Evolutionary conservation across 176 grass and related monocot species (phyloP), one percentile per base, ranked within the genome.

Genomic region (Panicum miliaceum): DNA sequence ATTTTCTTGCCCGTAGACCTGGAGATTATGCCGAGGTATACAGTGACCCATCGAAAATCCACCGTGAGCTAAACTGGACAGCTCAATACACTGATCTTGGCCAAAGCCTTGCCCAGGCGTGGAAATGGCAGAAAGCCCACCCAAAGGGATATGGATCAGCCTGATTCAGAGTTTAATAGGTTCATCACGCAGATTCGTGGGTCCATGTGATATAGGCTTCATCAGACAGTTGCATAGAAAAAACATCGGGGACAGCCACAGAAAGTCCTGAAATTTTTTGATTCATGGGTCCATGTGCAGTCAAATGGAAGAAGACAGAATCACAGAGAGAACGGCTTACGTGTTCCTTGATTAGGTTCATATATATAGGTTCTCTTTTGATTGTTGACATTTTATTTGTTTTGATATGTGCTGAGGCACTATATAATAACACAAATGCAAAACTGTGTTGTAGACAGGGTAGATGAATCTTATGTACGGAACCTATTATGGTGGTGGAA

Each of bases 1-100:
- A 92, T 0, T 94, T 72, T 59, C 91, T 99, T 25, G 3, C n/a
- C 27, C 93, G 93, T 60, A 91, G 96, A 57, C 90, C 96, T 0
- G 96, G 96, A 27, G 96, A 99, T 63, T 99, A 96, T 27, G 93
- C 96, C 0, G 96, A 96, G 81, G 96, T 99, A 25, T 99, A 92
- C 91, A 99, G 96, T 47, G 82, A 99, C 61, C 96, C 96, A 48
- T 87, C 93, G 22, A 99, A 92, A 74, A 99, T 99, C 74, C 86
- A 81, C 8, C 70, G 23, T 0, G 89, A 99, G 43, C 86, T 99
- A 47, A 96, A 94, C 81, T 99, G 96, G 96, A 99, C 89, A 45
- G 96, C 96, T 8, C 66, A 61, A 6, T 89, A 94, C 84, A 96
- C 84, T 0, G 93, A 99, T 75, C 96, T 99, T 73, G 73, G 86